Base-by-base conservation (phyloP, 768 basidiomycete genomes). In the Suillus brevipes region DNA sequence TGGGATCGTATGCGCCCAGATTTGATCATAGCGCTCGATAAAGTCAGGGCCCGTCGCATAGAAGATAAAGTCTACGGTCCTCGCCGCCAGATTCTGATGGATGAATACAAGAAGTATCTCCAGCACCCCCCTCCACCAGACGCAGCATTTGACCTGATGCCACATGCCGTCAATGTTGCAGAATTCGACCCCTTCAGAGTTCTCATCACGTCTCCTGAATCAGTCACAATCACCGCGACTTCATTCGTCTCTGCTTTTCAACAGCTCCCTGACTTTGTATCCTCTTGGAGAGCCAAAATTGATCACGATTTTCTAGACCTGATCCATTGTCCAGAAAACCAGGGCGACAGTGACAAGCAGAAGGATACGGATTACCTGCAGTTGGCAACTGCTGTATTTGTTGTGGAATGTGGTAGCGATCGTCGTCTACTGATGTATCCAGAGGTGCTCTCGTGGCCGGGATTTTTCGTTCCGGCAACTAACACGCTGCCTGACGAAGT, bases 191-290 rank as follows among this genome's bases (percentile, higher is more conserved):
- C 61, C 25, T 62, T 62, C 20, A 58, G 12, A 25, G 53, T 14
- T 36, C 12, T 62, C n/a, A 62, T 62, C 55, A 36, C 2, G 37
- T 62, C 55, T 18, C 34, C 61, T 62, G 61, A 62, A 55, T 50
- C 49, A 50, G n/a, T 20, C 6, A 20, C 53, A 25, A 28, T 62
- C 4, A 23, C 43, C 13, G 34, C 49, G 23, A 37, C 43, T 62
- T 55, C 49, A 10, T 62, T 62, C 37, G 6, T 38, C 56, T 36
- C 61, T 62, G 61, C 61, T 36, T 62, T 62, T 38, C 49, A 60
- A 34, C 49, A 60, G 25, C 55, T 62, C 31, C 61, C 34, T 16
- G 7, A 60, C 10, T 62, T 60, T 6, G 25, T 62, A 36, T 36
- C 31, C 56, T 50, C 61, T 55, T 62, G 61, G 61, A 50, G 61